A percentile compares a stretch with the other conserved stretches of the same genome.
Evolutionary conservation across 164 flowering plant genomes (phyloP).

Genomic region (Aristolochia fimbriata): DNA sequence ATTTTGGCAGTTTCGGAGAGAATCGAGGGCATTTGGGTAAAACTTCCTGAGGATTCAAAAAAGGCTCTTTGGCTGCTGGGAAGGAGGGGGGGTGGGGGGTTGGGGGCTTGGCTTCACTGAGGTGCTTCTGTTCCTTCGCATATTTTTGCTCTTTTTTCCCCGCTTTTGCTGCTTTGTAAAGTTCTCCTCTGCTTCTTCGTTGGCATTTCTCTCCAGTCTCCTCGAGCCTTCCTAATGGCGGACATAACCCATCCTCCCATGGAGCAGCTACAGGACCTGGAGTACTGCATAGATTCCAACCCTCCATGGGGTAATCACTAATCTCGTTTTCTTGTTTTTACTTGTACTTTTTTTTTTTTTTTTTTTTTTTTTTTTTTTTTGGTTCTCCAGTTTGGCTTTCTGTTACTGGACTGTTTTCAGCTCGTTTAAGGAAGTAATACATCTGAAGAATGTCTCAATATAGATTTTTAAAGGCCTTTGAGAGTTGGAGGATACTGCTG

Average conservation of each 20-base stretch:
- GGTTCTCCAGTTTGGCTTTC: not conserved
- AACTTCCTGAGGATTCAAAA: not conserved
- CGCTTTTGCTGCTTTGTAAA: slow-evolving; percentile 20
- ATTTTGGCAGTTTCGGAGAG: not conserved
- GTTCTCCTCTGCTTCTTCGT: slow-evolving; percentile 15
- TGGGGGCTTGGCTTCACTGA: slow-evolving; percentile 6
- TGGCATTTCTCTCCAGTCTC: slow-evolving; percentile 7
- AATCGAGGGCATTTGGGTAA: not conserved
- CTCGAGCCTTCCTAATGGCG: slow-evolving; percentile 42
- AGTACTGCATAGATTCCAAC: slow-evolving; percentile 88
- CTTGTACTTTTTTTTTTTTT: not conserved
- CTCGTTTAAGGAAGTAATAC: not conserved
- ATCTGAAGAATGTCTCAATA: not conserved
- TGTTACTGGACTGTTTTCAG: not conserved
- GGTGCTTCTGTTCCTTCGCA: slow-evolving; percentile 10
- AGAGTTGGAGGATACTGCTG: not conserved
- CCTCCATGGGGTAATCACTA: slow-evolving; percentile 72
- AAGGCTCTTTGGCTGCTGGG: not conserved
- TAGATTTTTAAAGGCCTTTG: not conserved
- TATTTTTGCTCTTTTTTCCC: slow-evolving; percentile 1
- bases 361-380: slow-evolving; percentile 2
- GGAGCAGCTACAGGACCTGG: slow-evolving; percentile 94
- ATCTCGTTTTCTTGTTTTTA: slow-evolving; percentile 3
- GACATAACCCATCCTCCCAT: slow-evolving; percentile 75
- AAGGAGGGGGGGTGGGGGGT: slow-evolving; percentile 1